Evolutionary conservation across 2,329 filamentous ascomycete species (phyloP), one percentile per base, ranked within the genome.

Genomic region (Aspergillaceae sp.): DNA sequence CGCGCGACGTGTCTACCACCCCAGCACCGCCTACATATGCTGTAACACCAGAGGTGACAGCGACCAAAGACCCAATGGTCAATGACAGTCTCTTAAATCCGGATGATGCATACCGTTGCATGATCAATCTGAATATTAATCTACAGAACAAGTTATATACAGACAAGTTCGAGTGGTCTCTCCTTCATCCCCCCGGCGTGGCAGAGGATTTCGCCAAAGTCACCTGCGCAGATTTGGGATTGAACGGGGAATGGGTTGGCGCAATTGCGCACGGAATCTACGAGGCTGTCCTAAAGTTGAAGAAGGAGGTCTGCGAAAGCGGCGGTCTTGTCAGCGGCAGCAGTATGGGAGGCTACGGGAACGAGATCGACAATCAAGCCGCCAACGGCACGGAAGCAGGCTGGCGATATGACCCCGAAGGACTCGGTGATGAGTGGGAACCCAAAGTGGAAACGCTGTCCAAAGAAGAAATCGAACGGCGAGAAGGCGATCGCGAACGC

Each of bases 101-200:
- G 3, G 90, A 96, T 62, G 91, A 97, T 65, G 90, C 87, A 2
- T 96, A 97, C 67, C 83, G 92, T 42, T 97, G 92, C 64, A 85
- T 97, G 57, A 83, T 98, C 55, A 87, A 82, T 40, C 74, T 98
- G 40, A 95, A 86, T 62, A 86, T 98, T 59, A 96, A 95, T 61
- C 77, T 97, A 26, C 83, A 89, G 44, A 94, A 94, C 46, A 83
- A 86, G 56, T 78, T 97, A 8, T 97, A 96, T 67, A 94, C 87
- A 3, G 92, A 98, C 74, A 95, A 90, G 61, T 97, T 98, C 53
- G 91, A 97, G 65, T 97, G 91, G 91, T 97, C 91, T 4, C 74
- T 98, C 19, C 75, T 95, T 11, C 90, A 97, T 59, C 89, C 90
- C 2, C 86, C 89, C 1, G 91, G 91, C 26, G 89, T 91, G 37